These are phyloP conservation scores for Phanerochaete carnosa DNA, from an alignment of 768 basidiomycete genomes.

Conservation along the genomic window DNA sequence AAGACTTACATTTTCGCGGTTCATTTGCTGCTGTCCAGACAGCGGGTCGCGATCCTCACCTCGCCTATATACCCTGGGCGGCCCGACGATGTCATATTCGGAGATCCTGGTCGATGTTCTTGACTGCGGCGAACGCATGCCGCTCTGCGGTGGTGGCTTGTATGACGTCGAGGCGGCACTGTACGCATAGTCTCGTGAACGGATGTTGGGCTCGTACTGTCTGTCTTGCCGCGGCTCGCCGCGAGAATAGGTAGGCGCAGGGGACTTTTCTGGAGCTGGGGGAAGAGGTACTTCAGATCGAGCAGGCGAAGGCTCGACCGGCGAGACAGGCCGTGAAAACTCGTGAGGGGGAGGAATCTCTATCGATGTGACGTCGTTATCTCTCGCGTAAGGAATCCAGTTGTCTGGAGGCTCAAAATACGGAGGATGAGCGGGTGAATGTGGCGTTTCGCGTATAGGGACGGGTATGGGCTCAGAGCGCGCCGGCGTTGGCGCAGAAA, in stretches of 20 bases:
- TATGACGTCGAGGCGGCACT: not conserved
- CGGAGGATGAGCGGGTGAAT: slow-evolving; percentile 38
- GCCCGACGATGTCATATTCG: slow-evolving; percentile 21
- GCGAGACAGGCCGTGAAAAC: slow-evolving; percentile 28
- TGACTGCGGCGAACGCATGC: slow-evolving; percentile 20
- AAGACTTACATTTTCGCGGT: not conserved
- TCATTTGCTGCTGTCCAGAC: not conserved
- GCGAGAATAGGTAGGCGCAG: not conserved
- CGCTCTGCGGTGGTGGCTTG: slow-evolving; percentile 3
- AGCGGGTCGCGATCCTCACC: not conserved
- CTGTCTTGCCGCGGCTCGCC: not conserved
- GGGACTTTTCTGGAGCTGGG: not conserved
- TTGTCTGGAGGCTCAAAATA: slow-evolving; percentile 54
- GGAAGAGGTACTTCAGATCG: slow-evolving; percentile 6
- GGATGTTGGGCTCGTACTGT: not conserved
- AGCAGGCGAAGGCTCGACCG: slow-evolving; percentile 8
- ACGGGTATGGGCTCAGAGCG: slow-evolving; percentile 32
- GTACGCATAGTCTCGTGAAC: slow-evolving; percentile 15
- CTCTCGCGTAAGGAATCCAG: slow-evolving; percentile 50
- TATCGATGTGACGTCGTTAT: slow-evolving; percentile 43
- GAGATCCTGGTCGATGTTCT: slow-evolving; percentile 25
- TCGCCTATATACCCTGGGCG: slow-evolving; percentile 3
- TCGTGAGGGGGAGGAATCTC: slow-evolving; percentile 62
- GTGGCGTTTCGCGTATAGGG: slow-evolving; percentile 33
- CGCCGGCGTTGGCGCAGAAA: not conserved